phyloP scores from a whole-genome alignment of 371 early-diverging fungal genomes.

The Haplosporangium sp. region DNA sequence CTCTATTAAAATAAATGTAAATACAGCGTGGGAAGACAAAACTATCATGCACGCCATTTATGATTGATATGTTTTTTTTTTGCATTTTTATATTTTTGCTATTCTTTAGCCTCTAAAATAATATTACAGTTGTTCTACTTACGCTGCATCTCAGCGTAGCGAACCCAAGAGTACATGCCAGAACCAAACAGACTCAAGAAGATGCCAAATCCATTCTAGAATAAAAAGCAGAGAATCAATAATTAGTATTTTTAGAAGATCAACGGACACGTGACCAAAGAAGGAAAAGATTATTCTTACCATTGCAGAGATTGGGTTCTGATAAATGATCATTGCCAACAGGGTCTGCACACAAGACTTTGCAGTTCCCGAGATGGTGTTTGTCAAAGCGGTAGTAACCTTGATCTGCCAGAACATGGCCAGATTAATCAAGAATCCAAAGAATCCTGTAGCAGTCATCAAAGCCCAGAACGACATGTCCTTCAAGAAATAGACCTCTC shows the following conservation, averaged over 20 bases:
- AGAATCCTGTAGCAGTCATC: slow-evolving; percentile 78
- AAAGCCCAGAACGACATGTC: slow-evolving; percentile 69
- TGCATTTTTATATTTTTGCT: not conserved
- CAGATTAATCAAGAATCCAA: slow-evolving; percentile 81
- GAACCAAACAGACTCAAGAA: slow-evolving; percentile 75
- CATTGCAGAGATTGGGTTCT: slow-evolving; percentile 73
- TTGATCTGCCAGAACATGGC: slow-evolving; percentile 85
- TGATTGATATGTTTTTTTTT: not conserved
- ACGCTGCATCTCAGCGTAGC: slow-evolving; percentile 71
- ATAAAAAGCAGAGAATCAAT: not conserved
- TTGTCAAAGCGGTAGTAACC: slow-evolving; percentile 81
- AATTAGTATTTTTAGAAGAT: slow-evolving; percentile 1
- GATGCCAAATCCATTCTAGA: slow-evolving; percentile 76
- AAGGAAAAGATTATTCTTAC: slow-evolving; percentile 52
- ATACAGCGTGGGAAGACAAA: no score
- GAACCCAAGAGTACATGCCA: slow-evolving; percentile 75
- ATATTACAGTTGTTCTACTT: not conserved
- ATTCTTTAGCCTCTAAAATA: not conserved
- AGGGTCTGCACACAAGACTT: slow-evolving; percentile 81
- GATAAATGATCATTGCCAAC: slow-evolving; percentile 74
- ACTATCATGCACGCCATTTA: no score
- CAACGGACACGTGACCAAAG: not conserved
- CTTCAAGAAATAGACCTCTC: slow-evolving; percentile 62
- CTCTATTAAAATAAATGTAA: not conserved
- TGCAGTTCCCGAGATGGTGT: slow-evolving; percentile 85